phyloP scores from a whole-genome alignment of 2,329 filamentous ascomycete species.

The Mollisiaceae sp. region DNA sequence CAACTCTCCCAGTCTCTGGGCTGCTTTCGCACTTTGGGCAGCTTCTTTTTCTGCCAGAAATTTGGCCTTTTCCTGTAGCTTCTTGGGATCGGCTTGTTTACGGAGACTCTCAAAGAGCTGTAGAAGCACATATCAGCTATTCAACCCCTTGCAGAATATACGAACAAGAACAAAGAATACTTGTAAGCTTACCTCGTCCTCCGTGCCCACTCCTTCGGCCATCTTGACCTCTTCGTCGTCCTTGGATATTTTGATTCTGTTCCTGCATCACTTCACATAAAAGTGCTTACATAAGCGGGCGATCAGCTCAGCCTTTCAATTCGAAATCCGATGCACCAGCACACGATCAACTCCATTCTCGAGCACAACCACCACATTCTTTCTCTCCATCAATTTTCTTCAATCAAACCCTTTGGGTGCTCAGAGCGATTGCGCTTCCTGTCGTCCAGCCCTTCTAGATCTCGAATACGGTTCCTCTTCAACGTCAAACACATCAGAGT shows the following conservation, averaged over 20 bases:
- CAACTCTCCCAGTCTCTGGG: conserved; percentile 67
- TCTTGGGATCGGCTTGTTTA: conserved; percentile 62
- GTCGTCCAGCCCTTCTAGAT: not conserved
- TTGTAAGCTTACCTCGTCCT: conserved; percentile 51
- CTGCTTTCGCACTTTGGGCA: conserved; percentile 50
- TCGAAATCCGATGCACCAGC: not conserved
- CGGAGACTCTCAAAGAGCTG: conserved; percentile 66
- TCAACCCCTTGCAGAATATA: conserved; percentile 13
- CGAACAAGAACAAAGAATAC: conserved; percentile 30
- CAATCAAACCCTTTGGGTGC: not conserved
- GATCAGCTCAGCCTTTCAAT: not conserved
- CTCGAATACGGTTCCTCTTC: not conserved
- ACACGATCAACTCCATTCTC: not conserved
- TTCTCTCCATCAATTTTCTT: not conserved
- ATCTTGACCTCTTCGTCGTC: conserved; percentile 28
- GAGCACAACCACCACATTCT: not conserved
- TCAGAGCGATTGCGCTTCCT: not conserved
- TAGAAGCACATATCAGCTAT: conserved; percentile 29
- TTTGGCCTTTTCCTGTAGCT: conserved; percentile 62
- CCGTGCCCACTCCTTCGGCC: conserved; percentile 39
- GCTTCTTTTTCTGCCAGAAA: conserved; percentile 55
- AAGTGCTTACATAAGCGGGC: not conserved
- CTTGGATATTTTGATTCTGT: conserved; percentile 9
- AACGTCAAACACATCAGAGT: not conserved
- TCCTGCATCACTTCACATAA: not conserved